phyloP scores from a whole-genome alignment of 1,284 basidiomycete species.

The Ustilago nuda region DNA sequence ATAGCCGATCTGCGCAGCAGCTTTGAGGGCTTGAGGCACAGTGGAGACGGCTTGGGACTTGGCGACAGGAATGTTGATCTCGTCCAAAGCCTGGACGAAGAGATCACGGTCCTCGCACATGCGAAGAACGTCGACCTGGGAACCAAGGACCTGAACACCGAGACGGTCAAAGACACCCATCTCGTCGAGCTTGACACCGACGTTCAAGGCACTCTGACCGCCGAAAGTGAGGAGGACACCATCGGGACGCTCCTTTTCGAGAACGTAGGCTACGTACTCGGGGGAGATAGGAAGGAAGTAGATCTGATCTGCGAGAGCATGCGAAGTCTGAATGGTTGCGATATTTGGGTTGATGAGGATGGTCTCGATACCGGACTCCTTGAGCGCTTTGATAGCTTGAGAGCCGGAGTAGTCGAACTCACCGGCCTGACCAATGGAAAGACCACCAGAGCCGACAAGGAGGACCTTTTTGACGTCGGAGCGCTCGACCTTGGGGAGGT shows the following conservation, averaged over 20 bases:
- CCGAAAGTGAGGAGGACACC: constrained; percentile 98
- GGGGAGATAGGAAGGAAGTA: constrained; percentile 97
- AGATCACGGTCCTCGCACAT: constrained; percentile 89
- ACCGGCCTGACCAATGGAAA: constrained; percentile 97
- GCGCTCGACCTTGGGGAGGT: constrained; percentile 64
- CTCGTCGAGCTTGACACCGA: constrained; percentile 95
- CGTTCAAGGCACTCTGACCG: constrained; percentile 97
- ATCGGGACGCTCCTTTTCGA: constrained; percentile 98
- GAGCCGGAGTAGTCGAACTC: constrained; percentile 99
- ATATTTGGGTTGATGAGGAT: constrained; percentile 75
- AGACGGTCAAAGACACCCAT: constrained; percentile 97
- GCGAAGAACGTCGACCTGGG: constrained; percentile 85
- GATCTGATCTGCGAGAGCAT: constrained; percentile 93
- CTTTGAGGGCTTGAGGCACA: constrained; percentile 89
- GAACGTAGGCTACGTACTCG: constrained; percentile 97
- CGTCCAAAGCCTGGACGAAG: constrained; percentile 95
- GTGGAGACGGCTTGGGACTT: constrained; percentile 97
- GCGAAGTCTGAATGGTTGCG: constrained; percentile 74
- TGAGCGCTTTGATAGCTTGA: constrained; percentile 97
- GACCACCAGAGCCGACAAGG: constrained; percentile 94
- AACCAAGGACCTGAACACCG: constrained; percentile 93
- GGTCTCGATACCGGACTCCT: constrained; percentile 93
- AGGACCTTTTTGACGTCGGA: constrained; percentile 93
- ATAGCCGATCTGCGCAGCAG: constrained; percentile 92
- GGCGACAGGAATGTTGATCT: constrained; percentile 97